phyloP scores from a whole-genome alignment of 2,329 filamentous ascomycete genomes.

The Colletotrichum sp. region DNA sequence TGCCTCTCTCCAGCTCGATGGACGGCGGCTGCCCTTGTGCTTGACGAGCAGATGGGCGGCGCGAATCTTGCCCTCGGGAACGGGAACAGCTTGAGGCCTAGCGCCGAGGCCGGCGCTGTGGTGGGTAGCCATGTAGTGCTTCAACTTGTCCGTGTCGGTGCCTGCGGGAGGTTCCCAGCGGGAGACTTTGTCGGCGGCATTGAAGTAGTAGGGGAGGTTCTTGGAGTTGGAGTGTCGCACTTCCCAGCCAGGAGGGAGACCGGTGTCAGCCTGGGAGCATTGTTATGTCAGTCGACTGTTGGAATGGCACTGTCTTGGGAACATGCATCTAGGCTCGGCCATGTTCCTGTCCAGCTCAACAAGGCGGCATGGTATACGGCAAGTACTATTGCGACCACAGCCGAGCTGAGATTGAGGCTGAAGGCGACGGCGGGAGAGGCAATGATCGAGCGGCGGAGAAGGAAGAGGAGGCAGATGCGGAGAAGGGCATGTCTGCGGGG shows the following conservation, averaged over 20 bases:
- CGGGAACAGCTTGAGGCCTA: slow-evolving; percentile 37
- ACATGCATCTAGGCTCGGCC: not conserved
- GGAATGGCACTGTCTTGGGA: slow-evolving; percentile 12
- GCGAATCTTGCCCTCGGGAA: slow-evolving; percentile 82
- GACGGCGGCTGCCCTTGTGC: slow-evolving; percentile 85
- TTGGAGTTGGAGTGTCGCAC: slow-evolving; percentile 98
- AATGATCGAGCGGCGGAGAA: not conserved
- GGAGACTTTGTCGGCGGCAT: slow-evolving; percentile 82
- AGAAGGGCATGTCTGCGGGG: not conserved
- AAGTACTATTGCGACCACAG: not conserved
- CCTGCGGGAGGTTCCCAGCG: slow-evolving; percentile 92
- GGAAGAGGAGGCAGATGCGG: not conserved
- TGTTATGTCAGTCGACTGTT: not conserved
- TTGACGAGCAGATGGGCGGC: slow-evolving; percentile 93
- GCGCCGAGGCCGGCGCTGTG: slow-evolving; percentile 67
- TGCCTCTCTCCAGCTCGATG: slow-evolving; percentile 90
- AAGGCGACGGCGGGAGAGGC: not conserved
- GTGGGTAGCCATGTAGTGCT: slow-evolving; percentile 89
- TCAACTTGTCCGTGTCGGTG: slow-evolving; percentile 91
- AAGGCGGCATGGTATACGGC: not conserved
- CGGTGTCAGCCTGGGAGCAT: slow-evolving; percentile 67
- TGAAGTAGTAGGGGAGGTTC: slow-evolving; percentile 99
- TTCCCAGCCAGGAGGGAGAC: slow-evolving; percentile 88
- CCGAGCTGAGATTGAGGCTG: not conserved
- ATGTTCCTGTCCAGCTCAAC: not conserved